phyloP scores from a whole-genome alignment of 768 basidiomycete genomes.

The Suillus hirtellus region DNA sequence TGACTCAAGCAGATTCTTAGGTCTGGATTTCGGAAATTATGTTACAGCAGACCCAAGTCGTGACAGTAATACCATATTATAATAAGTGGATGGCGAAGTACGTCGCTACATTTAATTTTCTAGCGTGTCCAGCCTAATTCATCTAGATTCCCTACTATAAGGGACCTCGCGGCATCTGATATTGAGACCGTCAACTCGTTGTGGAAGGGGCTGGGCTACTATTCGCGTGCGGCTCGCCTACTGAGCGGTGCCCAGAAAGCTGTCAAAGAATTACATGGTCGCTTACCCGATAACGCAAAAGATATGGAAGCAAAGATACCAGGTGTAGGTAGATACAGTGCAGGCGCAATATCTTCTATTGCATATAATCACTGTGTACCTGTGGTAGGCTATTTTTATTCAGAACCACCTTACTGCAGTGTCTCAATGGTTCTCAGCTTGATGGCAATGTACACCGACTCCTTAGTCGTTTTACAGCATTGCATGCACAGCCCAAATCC shows the following conservation, averaged over 20 bases:
- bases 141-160: slow-evolving; percentile 77
- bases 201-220: slow-evolving; percentile 94
- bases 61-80: slow-evolving; percentile 93
- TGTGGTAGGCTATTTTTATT: slow-evolving; percentile 57
- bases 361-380: slow-evolving; percentile 83
- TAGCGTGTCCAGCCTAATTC: not conserved
- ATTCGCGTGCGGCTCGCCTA: slow-evolving; percentile 81
- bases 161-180: slow-evolving; percentile 66
- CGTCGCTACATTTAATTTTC: slow-evolving; percentile 23
- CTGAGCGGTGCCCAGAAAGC: slow-evolving; percentile 83
- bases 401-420: not conserved
- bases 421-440: slow-evolving; percentile 46
- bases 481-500: slow-evolving; percentile 80
- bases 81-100: slow-evolving; percentile 83
- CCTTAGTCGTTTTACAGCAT: slow-evolving; percentile 78
- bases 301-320: slow-evolving; percentile 83
- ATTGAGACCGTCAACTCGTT: slow-evolving; percentile 84
- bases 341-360: slow-evolving; percentile 83
- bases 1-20: slow-evolving; percentile 33
- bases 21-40: slow-evolving; percentile 93
- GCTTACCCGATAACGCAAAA: slow-evolving; percentile 76
- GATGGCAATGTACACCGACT: slow-evolving; percentile 91
- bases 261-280: slow-evolving; percentile 62
- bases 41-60: slow-evolving; percentile 95
- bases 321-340: slow-evolving; percentile 88